phyloP scores from a whole-genome alignment of 768 basidiomycete genomes.

The Rhodotorula babjevae region DNA sequence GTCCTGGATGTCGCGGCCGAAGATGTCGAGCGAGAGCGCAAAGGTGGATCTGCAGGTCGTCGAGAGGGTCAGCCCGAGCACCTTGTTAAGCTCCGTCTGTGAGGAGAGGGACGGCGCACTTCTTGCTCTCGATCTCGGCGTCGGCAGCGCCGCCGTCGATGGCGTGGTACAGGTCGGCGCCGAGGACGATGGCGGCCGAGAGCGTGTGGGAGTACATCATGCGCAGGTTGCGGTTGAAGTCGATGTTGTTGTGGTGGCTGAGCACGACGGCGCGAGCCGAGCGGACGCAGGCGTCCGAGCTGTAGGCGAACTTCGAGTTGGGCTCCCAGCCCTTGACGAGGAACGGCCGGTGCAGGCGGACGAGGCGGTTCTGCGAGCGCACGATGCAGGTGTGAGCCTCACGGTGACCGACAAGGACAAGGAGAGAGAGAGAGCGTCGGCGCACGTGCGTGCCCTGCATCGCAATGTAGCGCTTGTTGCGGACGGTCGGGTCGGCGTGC shows the following conservation, averaged over 20 bases:
- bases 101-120: not conserved
- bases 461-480: constrained; percentile 13
- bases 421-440: not conserved
- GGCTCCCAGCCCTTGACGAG: constrained; percentile 23
- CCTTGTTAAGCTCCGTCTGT: fast-evolving
- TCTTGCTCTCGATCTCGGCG: constrained; percentile 20
- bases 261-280: constrained; percentile 8
- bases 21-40: constrained; percentile 21
- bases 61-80: not conserved
- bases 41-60: not conserved
- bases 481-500: constrained; percentile 7
- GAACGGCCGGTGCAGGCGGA: constrained; percentile 35
- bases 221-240: constrained; percentile 9
- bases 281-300: constrained; percentile 22
- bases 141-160: constrained; percentile 17
- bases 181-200: constrained; percentile 27
- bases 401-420: too few relatives aligned
- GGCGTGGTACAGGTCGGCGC: constrained; percentile 33
- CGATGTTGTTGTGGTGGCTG: constrained; percentile 29
- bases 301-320: constrained; percentile 11
- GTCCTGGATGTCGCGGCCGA: not conserved
- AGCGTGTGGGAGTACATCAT: constrained; percentile 16
- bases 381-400: too few relatives aligned
- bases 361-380: constrained; percentile 32
- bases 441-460: constrained; percentile 18